Evolutionary conservation across 805 yeast genomes (phyloP).

Genomic region (Teunomyces lycoperdinae): DNA sequence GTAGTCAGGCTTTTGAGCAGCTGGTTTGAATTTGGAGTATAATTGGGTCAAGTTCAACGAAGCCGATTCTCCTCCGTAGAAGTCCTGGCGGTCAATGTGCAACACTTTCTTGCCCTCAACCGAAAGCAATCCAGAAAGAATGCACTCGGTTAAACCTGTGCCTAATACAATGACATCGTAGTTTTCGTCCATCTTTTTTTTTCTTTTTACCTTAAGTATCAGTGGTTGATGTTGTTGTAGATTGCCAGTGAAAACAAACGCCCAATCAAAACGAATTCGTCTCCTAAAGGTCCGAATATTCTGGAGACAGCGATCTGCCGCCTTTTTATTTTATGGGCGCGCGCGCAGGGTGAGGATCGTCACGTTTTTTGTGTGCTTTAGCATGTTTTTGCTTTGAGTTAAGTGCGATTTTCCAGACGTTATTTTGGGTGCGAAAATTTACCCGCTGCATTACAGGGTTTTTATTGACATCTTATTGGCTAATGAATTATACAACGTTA

Average conservation of each 20-base stretch:
- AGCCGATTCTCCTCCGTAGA: slow-evolving; percentile 93
- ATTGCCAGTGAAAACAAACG: no score
- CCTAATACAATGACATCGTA: slow-evolving; percentile 97
- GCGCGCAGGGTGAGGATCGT: no score
- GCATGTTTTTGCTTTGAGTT: no score
- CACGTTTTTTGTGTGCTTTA: no score
- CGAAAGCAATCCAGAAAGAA: slow-evolving; percentile 86
- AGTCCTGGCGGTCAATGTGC: slow-evolving; percentile 94
- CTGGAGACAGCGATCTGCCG: no score
- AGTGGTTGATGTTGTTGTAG: background rate
- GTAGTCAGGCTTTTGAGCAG: slow-evolving; percentile 60
- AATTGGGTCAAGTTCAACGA: slow-evolving; percentile 68
- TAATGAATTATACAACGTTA: slow-evolving; percentile 28
- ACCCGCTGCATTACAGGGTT: no score
- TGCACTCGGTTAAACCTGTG: slow-evolving; percentile 94
- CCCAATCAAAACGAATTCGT: no score
- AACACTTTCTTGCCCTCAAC: slow-evolving; percentile 98
- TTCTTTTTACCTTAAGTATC: background rate
- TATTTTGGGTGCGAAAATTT: no score
- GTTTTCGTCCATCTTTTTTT: slow-evolving; percentile 82
- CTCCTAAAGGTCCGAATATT: no score
- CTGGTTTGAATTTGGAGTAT: slow-evolving; percentile 83
- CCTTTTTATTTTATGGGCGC: no score
- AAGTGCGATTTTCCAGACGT: no score
- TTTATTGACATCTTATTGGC: no score